Percentiles rank a stretch among this genome's conserved stretches.
Conservation (phyloP, 495 filamentous ascomycete genomes). For the Lophiotrema nucula region DNA sequence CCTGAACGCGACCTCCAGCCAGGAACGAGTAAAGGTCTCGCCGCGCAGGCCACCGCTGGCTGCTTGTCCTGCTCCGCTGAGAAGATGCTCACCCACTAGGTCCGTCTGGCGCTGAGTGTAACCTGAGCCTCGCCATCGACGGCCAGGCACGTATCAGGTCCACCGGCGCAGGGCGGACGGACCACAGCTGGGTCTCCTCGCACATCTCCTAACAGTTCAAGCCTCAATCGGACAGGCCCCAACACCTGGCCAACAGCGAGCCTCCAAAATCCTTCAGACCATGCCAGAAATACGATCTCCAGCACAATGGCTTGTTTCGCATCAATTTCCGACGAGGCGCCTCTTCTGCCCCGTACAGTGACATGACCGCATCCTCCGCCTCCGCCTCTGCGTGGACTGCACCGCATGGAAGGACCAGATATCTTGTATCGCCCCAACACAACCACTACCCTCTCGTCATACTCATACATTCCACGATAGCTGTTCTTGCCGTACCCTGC, state of each 20-base stretch:
- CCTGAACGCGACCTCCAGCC: constrained; percentile 1
- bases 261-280: not conserved
- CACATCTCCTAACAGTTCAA: constrained; percentile 16
- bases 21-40: not conserved
- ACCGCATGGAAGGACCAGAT: not conserved
- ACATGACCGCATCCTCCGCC: constrained; percentile 1
- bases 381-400: constrained; percentile 4
- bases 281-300: constrained; percentile 8
- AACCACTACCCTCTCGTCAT: no score
- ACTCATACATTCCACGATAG: not conserved
- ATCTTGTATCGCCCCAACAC: not conserved
- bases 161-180: constrained; percentile 11
- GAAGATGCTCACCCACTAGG: constrained; percentile 5
- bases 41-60: not conserved
- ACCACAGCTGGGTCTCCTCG: constrained; percentile 6
- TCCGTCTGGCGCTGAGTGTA: constrained; percentile 1
- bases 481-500: not conserved
- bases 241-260: constrained; percentile 16
- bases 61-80: constrained; percentile 5
- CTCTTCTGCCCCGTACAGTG: constrained; percentile 5
- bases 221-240: constrained; percentile 15
- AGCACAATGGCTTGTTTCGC: constrained; percentile 16
- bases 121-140: not conserved
- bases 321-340: constrained; percentile 24
- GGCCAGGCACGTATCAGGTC: constrained; percentile 8